Conservation (phyloP, 148 eudicot species). For the Bassia scoparia region DNA sequence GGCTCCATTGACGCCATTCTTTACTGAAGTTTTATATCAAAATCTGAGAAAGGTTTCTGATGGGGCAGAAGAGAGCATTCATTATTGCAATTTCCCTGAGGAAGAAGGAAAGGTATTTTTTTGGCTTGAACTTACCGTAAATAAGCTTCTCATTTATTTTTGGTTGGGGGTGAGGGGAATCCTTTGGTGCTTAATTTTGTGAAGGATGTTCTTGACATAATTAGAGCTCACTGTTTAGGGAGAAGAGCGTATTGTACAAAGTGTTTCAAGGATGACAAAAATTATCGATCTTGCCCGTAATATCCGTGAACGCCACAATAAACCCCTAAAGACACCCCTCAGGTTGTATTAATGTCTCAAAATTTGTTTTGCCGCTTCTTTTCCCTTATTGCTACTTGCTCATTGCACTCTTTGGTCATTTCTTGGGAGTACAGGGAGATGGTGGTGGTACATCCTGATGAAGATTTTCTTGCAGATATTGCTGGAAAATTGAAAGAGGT, state of each 20-base stretch:
- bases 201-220: not conserved
- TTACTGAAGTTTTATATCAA: slow-evolving; percentile 88
- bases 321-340: slow-evolving; percentile 90
- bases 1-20: slow-evolving; percentile 98
- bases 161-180: no score
- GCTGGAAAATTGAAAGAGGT: slow-evolving; percentile 89
- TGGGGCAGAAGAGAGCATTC: slow-evolving; percentile 87
- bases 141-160: not conserved
- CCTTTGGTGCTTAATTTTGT: no score
- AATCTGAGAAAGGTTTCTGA: slow-evolving; percentile 64
- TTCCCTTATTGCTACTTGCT: slow-evolving; percentile 8
- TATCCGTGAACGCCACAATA: slow-evolving; percentile 95
- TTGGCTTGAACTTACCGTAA: not conserved
- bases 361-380: not conserved
- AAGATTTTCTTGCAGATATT: slow-evolving; percentile 78
- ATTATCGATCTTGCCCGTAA: slow-evolving; percentile 89
- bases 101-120: slow-evolving; percentile 72
- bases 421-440: slow-evolving; percentile 61
- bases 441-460: slow-evolving; percentile 95
- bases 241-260: slow-evolving; percentile 85
- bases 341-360: slow-evolving; percentile 36
- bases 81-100: slow-evolving; percentile 78
- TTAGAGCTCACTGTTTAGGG: slow-evolving; percentile 35
- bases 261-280: slow-evolving; percentile 93
- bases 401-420: not conserved